Conservation (phyloP, 306 rosid species). For the Chamaecrista fasciculata region DNA sequence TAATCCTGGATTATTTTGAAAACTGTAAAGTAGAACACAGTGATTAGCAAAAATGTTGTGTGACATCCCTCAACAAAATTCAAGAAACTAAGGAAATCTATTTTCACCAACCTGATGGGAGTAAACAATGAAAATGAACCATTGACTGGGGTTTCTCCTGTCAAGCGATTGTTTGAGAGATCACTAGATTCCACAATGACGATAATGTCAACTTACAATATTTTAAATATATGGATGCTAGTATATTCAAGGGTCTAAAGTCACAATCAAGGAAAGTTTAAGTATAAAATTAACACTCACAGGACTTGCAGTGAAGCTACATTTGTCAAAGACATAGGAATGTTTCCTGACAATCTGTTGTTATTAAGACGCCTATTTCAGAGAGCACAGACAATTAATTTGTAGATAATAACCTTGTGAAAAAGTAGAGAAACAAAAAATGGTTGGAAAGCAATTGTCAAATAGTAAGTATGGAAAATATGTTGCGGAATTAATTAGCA, state of each 20-base stretch:
- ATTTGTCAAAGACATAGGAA: neutral
- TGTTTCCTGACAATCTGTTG: neutral
- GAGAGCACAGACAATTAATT: neutral
- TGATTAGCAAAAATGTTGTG: neutral
- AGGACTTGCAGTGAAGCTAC: neutral
- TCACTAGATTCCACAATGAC: neutral
- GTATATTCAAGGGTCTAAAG: too few species aligned
- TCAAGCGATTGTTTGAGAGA: neutral
- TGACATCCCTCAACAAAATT: neutral
- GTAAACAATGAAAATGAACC: neutral
- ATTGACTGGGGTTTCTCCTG: neutral
- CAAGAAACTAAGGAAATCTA: neutral
- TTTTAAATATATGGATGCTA: neutral
- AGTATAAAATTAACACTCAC: neutral
- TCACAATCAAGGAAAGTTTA: too few species aligned
- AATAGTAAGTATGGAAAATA: neutral
- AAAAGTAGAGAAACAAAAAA: neutral
- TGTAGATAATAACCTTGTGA: neutral
- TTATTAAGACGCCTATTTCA: neutral
- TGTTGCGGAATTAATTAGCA: neutral
- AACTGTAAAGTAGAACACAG: neutral
- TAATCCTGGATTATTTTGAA: neutral
- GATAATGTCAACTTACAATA: neutral
- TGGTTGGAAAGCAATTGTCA: neutral
- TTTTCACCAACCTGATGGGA: neutral